Evolutionary conservation across 192 early-diverging fungal genomes (phyloP), one percentile per base, ranked within the genome.

Genomic region (Kappamyces sp.): DNA sequence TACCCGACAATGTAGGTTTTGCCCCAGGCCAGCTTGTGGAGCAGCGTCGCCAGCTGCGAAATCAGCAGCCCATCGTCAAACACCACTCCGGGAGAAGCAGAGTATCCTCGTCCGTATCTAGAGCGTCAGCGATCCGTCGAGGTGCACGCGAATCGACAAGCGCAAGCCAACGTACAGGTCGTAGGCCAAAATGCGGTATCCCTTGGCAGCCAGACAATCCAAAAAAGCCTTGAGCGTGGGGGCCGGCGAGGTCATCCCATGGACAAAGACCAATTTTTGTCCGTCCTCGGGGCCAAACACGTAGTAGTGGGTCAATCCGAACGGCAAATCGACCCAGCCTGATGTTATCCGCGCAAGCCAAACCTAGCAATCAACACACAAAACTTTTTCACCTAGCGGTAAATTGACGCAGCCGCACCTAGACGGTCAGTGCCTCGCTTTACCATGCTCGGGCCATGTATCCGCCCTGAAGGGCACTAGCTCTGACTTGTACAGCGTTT

Each of bases 11-110:
- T 52, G 23, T 36, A 70, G 7, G 60, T 44, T 10, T 54, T 60
- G 5, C 55, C 51, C 79, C 79, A 81, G 1, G 69, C 76, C 0
- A 81, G 64, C 38, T 77, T 58, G 12, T 75, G 60, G 33, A 81
- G 49, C 5, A 81, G 49, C 7, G 66, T 51, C 10, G 62, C 63
- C 8, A 79, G 49, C 49, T 81, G 79, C 10, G 55, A 46, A 2
- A 73, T 54, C 47, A 72, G 76, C 2, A 76, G 54, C 0, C 50
- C 42, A n/a, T 72, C 65, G 46, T 69, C 59, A 49, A 70, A 81
- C 3, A 47, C 7, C 0, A 54, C 51, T 9, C 58, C 61, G n/a
- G 79, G 79, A 0, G 74, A 55, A 8, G 66, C 64, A 23, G 69
- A 67, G 43, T 74, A 78, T 1, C 79, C 79, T 33, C 76, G 39